phyloP scores from a whole-genome alignment of 768 basidiomycete genomes.

The Phylloporus sp. region DNA sequence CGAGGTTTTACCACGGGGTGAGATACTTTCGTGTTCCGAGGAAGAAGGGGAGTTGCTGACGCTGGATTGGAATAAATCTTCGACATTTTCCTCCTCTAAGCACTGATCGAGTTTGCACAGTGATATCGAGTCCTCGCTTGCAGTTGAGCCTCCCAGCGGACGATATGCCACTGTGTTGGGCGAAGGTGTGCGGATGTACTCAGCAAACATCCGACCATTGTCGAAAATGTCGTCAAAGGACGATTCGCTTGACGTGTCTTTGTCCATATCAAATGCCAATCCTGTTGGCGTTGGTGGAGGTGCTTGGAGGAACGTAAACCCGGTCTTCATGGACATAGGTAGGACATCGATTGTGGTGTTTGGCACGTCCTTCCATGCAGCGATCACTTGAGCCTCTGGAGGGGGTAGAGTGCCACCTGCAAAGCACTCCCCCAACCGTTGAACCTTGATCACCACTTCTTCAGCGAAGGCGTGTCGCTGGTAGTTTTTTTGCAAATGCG shows the following conservation, averaged over 20 bases:
- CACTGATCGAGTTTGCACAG: neutral
- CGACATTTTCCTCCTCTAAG: neutral
- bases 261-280: constrained; percentile 2
- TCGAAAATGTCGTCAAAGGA: neutral
- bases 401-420: constrained; percentile 9
- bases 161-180: constrained; percentile 1
- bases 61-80: neutral
- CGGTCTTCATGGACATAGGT: constrained; percentile 7
- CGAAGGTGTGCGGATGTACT: neutral
- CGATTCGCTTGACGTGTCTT: neutral
- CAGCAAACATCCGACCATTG: constrained; percentile 2
- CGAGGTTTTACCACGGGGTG: neutral
- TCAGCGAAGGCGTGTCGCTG: constrained; percentile 5
- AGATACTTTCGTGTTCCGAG: constrained; percentile 12
- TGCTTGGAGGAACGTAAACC: constrained; percentile 1
- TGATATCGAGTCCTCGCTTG: neutral
- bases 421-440: constrained; percentile 20
- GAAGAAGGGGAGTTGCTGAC: neutral
- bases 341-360: constrained; percentile 15
- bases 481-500: constrained; percentile 13
- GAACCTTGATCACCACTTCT: constrained; percentile 15
- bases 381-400: constrained; percentile 14
- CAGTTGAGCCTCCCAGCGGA: neutral
- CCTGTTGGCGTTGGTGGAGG: constrained; percentile 22
- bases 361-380: constrained; percentile 27